Evolutionary conservation across 2,329 filamentous ascomycete species (phyloP).

Genomic region (Trichoderma pleuroti): DNA sequence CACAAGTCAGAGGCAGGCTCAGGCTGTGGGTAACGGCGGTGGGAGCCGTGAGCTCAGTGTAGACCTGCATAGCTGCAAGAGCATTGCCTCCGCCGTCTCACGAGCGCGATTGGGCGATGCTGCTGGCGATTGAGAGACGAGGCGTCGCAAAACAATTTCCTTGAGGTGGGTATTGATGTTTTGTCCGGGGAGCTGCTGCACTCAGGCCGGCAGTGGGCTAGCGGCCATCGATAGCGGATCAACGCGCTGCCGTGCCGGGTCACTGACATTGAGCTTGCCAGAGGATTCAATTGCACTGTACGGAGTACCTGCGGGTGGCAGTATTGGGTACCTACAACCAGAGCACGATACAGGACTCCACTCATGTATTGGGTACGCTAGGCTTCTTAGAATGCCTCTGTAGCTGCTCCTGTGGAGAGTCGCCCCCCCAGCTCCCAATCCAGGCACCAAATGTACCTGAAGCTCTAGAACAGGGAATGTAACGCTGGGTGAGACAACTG

Average conservation of each 20-base stretch:
- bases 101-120: constrained; percentile 22
- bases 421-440: background rate
- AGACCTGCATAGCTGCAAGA: constrained; percentile 77
- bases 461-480: constrained; percentile 18
- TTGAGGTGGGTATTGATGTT: constrained; percentile 16
- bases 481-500: constrained; percentile 6
- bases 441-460: constrained; percentile 8
- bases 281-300: too few relatives aligned
- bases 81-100: constrained; percentile 32
- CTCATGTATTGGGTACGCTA: background rate
- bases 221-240: constrained; percentile 22
- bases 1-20: constrained; percentile 70
- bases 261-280: background rate
- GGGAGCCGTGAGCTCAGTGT: constrained; percentile 90
- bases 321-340: background rate
- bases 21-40: constrained; percentile 91
- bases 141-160: constrained; percentile 17
- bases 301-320: background rate
- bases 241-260: constrained; percentile 23
- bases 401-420: background rate
- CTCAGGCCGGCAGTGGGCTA: constrained; percentile 8
- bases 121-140: background rate
- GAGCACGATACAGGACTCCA: background rate
- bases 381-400: background rate
- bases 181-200: background rate